Conservation (phyloP, 2,329 filamentous ascomycete genomes). For the Penicillium sp. region DNA sequence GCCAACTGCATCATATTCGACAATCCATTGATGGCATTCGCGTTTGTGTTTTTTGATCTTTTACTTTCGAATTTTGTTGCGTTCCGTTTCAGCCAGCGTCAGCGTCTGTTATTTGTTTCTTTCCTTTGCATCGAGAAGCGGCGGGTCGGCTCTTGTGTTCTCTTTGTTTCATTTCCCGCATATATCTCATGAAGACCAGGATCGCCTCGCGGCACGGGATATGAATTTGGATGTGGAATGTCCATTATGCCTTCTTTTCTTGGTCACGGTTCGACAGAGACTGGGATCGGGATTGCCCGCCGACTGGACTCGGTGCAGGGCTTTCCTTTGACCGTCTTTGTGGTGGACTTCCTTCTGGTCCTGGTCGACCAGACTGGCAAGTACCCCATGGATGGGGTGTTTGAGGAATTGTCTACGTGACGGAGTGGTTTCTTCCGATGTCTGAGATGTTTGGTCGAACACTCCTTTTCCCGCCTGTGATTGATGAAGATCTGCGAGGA, state of each 20-base stretch:
- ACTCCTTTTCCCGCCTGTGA: constrained; percentile 14
- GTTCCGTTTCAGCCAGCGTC: constrained; percentile 48
- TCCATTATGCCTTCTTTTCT: constrained; percentile 30
- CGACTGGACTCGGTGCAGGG: constrained; percentile 16
- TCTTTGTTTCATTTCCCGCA: constrained; percentile 36
- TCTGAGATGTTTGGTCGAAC: constrained; percentile 33
- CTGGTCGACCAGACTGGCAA: constrained; percentile 37
- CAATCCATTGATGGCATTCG: constrained; percentile 28
- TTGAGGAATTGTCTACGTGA: constrained; percentile 20
- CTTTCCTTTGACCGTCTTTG: constrained; percentile 11
- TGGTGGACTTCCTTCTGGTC: constrained; percentile 38
- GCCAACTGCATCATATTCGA: constrained; percentile 34
- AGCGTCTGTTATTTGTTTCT: constrained; percentile 33
- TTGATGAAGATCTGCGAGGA: constrained; percentile 7
- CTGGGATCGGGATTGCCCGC: constrained; percentile 5
- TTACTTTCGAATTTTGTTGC: constrained; percentile 39
- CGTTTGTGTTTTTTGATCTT: constrained; percentile 33
- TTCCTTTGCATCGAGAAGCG: constrained; percentile 42
- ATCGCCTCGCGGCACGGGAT: constrained; percentile 45
- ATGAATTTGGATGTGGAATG: constrained; percentile 40
- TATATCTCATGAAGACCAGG: constrained; percentile 47
- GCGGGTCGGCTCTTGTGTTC: constrained; percentile 45
- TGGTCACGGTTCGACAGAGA: constrained; percentile 22
- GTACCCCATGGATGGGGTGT: constrained; percentile 10
- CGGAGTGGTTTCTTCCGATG: constrained; percentile 21